Conservation (phyloP, 1,284 basidiomycete species). For the Peniophora sp. region DNA sequence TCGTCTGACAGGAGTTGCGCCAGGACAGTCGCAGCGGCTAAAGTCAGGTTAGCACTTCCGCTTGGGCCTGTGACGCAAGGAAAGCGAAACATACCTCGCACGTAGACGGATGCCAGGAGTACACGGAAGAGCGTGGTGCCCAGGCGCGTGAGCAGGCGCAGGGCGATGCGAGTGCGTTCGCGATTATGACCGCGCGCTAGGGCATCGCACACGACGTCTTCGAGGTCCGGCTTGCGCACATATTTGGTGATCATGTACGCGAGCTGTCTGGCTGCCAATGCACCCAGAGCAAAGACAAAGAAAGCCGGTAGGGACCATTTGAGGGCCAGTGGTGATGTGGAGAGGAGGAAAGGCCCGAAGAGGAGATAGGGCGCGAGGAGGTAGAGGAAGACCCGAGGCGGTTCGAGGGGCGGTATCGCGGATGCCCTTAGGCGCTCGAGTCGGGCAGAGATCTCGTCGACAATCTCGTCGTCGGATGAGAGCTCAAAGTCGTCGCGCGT, state of each 20-base stretch:
- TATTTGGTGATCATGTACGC: conserved; percentile 71
- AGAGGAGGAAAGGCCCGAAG: conserved; percentile 57
- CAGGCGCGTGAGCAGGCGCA: conserved; percentile 33
- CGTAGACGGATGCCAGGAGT: conserved; percentile 50
- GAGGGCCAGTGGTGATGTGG: conserved; percentile 37
- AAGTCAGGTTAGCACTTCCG: neutral
- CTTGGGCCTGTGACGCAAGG: neutral
- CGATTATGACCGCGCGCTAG: conserved; percentile 49
- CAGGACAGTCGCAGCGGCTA: conserved; percentile 47
- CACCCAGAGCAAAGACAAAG: conserved; percentile 44
- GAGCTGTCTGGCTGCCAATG: conserved; percentile 56
- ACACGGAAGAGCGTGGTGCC: conserved; percentile 37
- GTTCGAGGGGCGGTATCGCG: conserved; percentile 43
- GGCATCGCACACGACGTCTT: conserved; percentile 54
- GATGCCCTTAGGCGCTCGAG: conserved; percentile 34
- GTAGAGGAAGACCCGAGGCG: conserved; percentile 57
- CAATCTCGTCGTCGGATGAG: conserved; percentile 41
- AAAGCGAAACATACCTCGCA: conserved; percentile 43
- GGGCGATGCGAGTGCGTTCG: conserved; percentile 30
- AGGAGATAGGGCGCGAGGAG: conserved; percentile 61
- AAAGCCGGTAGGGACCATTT: conserved; percentile 44
- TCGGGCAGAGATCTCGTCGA: conserved; percentile 21
- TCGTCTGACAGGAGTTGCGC: conserved; percentile 32
- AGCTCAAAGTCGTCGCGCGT: conserved; percentile 35
- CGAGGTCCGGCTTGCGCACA: conserved; percentile 50